Evolutionary conservation across 306 rosid genomes (phyloP).

Genomic region (Pachyrhizus erosus): DNA sequence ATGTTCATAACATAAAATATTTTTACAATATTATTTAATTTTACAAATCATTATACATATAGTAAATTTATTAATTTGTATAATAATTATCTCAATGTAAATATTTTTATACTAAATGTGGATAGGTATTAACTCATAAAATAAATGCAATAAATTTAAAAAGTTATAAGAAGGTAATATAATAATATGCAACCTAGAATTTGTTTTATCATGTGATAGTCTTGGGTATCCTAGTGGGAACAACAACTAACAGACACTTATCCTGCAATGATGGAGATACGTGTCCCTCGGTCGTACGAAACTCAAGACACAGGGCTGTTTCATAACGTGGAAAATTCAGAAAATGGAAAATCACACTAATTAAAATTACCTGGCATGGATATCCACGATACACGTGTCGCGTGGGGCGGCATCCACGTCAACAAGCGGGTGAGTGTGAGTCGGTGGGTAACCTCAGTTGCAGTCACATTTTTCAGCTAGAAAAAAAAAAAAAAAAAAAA

Average conservation of each 20-base stretch:
- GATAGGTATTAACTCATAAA: background rate
- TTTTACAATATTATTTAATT: no score
- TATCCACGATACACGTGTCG: slow-evolving; percentile 38
- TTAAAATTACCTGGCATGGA: slow-evolving; percentile 34
- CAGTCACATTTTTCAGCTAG: slow-evolving; percentile 25
- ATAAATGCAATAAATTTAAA: background rate
- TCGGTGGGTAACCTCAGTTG: slow-evolving; percentile 50
- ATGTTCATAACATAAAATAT: no score
- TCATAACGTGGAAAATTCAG: background rate
- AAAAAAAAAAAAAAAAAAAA: slow-evolving; percentile 31
- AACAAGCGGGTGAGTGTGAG: slow-evolving; percentile 38
- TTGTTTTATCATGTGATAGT: background rate
- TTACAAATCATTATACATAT: background rate
- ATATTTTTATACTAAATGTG: background rate
- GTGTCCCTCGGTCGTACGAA: slow-evolving; percentile 37
- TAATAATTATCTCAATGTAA: background rate
- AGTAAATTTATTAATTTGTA: background rate
- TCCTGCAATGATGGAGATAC: slow-evolving; percentile 21
- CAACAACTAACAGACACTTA: background rate
- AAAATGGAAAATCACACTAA: slow-evolving; percentile 7
- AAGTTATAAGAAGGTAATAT: background rate
- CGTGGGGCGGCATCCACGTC: slow-evolving; percentile 19
- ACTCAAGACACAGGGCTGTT: background rate
- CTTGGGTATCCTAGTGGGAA: background rate
- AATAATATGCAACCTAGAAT: background rate